Base-by-base conservation (phyloP, 2,329 filamentous ascomycete genomes). In the Trichoderma lentiforme region DNA sequence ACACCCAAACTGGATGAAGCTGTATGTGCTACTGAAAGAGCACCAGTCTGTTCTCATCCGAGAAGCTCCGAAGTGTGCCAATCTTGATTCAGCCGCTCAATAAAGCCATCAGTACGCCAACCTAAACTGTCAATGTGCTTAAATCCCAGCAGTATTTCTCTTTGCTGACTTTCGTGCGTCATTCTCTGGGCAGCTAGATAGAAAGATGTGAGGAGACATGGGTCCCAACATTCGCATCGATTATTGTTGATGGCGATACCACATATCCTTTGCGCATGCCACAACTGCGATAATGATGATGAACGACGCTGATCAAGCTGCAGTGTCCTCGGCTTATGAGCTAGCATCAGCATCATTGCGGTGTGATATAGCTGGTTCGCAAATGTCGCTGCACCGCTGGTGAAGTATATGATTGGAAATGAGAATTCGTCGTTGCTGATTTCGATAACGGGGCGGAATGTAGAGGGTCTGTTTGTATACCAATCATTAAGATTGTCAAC, bases 261-360 rank as follows among this genome's bases (percentile, higher is more conserved):
- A 6, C 65, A 68, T 58, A 68, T 60, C 7, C 65, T 68, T 14
- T 60, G 65, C 7, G 53, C 65, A 47, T 68, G 65, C 65, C 65
- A 68, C 26, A 68, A n/a, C 34, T 43, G 65, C 4, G 65, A 68
- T 6, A 47, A 47, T 4, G 53, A 47, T 11, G 53, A 30, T 5
- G 65, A 60, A 18, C 53, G 53, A 7, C 65, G 65, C 18, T 60
- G 65, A 28, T 68, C 65, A 47, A 68, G 34, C 53, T 60, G 65
- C 12, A 60, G 6, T 5, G 65, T 68, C n/a, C 18, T 68, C n/a
- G 65, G 65, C 14, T 68, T 68, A 11, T 60, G 26, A 8, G 53
- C 65, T 1, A 68, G 7, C 1, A 68, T 60, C 3, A 68, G 2
- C 53, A 68, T 68, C 65, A 68, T 68, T 12, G 65, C 34, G 6